Evolutionary conservation across 345 rosid species (phyloP), one percentile per base, ranked within the genome.

Genomic region (Citrus unshiu): DNA sequence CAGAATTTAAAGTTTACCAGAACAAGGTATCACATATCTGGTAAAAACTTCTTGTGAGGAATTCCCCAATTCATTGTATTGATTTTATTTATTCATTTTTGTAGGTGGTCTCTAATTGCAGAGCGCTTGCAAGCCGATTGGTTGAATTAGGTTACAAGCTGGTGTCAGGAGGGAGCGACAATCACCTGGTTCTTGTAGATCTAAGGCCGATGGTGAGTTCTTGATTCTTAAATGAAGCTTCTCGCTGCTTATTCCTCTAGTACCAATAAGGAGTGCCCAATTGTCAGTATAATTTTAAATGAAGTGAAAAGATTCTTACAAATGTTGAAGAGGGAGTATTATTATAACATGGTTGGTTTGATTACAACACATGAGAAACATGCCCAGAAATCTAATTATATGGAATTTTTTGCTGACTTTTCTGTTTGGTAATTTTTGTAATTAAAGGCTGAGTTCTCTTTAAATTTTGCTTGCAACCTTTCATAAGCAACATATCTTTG

Each of bases 111-210:
- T 86, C 93, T 49, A 95, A 92, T 81, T 90, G 95, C 82, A 87
- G 85, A 72, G 93, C 90, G 49, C 95, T 95, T 80, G 98, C 97
- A 32, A 82, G 77, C 76, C 88, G 89, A 61, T 82, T 95, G 85
- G 81, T 84, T 79, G 98, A 91, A 84, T 85, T 91, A 35, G 99
- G 97, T 27, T 93, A 91, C 83, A 84, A 84, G 73, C 79, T 95
- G 62, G 99, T 95, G 74, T 95, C 99, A 67, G 98, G 98, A 57
- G 99, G 98, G 72, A 95, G 89, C 6, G 97, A 95, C 66, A 95
- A 93, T 68, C 98, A 95, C 81, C 92, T 95, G 57, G 97, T 93
- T 81, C 95, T 95, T 32, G 94, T 93, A 27, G 99, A 95, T 86
- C 85, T 93, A 75, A 89, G 97, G 84, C 94, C 98, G 62, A 21